Conservation (phyloP, 148 eudicot genomes). For the Mesembryanthemum crystallinum region DNA sequence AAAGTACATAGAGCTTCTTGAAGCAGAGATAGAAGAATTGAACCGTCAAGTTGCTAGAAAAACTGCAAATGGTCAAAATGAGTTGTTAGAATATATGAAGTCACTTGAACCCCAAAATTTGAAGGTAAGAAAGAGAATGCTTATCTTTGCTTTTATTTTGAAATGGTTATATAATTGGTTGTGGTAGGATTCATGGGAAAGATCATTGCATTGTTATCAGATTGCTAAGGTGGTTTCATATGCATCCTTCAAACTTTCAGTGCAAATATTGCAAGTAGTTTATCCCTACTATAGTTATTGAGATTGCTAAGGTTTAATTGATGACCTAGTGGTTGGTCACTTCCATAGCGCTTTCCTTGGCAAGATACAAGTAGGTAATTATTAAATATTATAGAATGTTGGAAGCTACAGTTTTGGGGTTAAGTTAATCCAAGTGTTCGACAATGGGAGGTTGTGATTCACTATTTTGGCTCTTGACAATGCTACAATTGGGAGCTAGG, state of each 20-base stretch:
- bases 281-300: not conserved
- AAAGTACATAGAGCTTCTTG: constrained; percentile 85
- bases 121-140: constrained; percentile 42
- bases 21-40: constrained; percentile 86
- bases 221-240: not conserved
- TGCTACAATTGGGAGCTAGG: not conserved
- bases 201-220: not conserved
- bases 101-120: constrained; percentile 85
- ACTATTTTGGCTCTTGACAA: not conserved
- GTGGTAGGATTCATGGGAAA: not conserved
- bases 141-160: not conserved
- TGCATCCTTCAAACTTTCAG: not conserved
- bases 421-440: not conserved
- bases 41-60: constrained; percentile 68
- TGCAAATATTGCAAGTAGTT: not conserved
- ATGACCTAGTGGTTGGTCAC: not conserved
- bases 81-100: constrained; percentile 74
- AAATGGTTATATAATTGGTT: not conserved
- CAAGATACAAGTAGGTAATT: not conserved
- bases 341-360: not conserved
- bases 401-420: not conserved
- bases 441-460: not conserved
- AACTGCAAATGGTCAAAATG: constrained; percentile 70
- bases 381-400: not conserved
- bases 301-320: not conserved